Conservation (phyloP, 179 eudicot species). For the Carnegiea gigantea region DNA sequence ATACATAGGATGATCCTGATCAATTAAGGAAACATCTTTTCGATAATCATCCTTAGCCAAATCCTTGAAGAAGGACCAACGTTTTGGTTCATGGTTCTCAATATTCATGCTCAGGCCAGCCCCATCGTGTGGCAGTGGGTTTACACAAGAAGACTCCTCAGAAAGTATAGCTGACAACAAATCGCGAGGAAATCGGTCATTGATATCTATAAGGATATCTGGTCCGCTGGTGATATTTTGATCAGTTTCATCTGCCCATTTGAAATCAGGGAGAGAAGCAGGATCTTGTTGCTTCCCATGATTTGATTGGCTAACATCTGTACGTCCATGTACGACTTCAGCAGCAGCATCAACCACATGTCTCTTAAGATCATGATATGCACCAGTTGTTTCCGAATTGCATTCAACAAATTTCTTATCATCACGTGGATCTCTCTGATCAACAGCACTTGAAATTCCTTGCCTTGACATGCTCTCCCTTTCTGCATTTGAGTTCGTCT, state of each 20-base stretch:
- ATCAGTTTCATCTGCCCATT: slow-evolving; percentile 34
- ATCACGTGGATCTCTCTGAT: slow-evolving; percentile 27
- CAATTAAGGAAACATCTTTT: slow-evolving; percentile 55
- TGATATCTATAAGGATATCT: slow-evolving; percentile 88
- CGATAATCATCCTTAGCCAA: slow-evolving; percentile 75
- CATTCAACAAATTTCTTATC: slow-evolving; percentile 22
- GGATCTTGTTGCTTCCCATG: slow-evolving; percentile 27
- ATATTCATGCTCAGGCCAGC: slow-evolving; percentile 88
- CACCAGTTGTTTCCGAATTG: slow-evolving; percentile 28
- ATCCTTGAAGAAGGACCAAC: slow-evolving; percentile 93
- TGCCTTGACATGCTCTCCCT: neutral
- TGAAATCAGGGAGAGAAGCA: slow-evolving; percentile 14
- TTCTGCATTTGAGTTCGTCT: neutral
- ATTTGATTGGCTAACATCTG: neutral
- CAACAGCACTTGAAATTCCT: slow-evolving; percentile 2
- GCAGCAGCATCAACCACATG: slow-evolving; percentile 21
- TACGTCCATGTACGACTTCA: neutral
- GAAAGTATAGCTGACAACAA: slow-evolving; percentile 73
- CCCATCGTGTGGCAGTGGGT: slow-evolving; percentile 74
- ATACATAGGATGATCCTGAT: slow-evolving; percentile 50
- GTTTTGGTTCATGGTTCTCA: slow-evolving; percentile 81
- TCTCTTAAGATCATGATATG: slow-evolving; percentile 32
- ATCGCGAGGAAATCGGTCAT: slow-evolving; percentile 95
- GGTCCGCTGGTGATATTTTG: slow-evolving; percentile 30
- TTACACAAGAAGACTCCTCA: slow-evolving; percentile 52